Percentiles rank a stretch among this genome's conserved stretches.
Conservation (phyloP, 2,329 filamentous ascomycete genomes). For the Sclerotinia borealis region DNA sequence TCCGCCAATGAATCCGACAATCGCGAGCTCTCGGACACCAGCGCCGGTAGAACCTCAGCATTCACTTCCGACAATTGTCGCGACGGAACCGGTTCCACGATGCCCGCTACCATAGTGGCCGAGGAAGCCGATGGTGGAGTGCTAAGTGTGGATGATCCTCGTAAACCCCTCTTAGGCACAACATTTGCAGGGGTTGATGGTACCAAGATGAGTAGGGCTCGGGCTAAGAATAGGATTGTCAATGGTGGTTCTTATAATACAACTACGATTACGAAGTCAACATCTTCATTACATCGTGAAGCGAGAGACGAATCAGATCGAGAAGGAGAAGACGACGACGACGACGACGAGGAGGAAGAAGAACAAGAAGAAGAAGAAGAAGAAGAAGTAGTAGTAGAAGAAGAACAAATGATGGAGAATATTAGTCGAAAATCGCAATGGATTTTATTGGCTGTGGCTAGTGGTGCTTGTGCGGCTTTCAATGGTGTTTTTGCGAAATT, state of each 20-base stretch:
- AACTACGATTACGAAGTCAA: background rate
- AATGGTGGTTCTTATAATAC: background rate
- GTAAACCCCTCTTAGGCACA: constrained; percentile 14
- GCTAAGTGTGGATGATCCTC: constrained; percentile 12
- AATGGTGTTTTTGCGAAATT: constrained; percentile 74
- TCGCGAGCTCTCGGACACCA: background rate
- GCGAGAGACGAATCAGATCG: constrained; percentile 2
- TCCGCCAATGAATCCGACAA: background rate
- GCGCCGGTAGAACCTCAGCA: background rate
- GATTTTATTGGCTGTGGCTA: constrained; percentile 65
- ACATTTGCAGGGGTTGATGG: constrained; percentile 1
- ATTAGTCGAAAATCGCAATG: constrained; percentile 43
- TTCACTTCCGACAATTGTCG: background rate
- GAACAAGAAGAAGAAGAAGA: background rate
- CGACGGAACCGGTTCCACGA: background rate
- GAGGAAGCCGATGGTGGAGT: constrained; percentile 4
- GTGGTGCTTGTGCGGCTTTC: constrained; percentile 71
- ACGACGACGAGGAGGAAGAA: too few relatives aligned
- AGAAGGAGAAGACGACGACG: constrained; percentile 1
- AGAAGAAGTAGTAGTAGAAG: background rate
- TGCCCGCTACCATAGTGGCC: background rate
- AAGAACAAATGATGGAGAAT: constrained; percentile 26
- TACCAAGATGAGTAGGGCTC: background rate
- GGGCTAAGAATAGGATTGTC: background rate
- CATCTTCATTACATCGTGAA: background rate